Conservation (phyloP, 768 basidiomycete species). For the Daedaleopsis sinensis region DNA sequence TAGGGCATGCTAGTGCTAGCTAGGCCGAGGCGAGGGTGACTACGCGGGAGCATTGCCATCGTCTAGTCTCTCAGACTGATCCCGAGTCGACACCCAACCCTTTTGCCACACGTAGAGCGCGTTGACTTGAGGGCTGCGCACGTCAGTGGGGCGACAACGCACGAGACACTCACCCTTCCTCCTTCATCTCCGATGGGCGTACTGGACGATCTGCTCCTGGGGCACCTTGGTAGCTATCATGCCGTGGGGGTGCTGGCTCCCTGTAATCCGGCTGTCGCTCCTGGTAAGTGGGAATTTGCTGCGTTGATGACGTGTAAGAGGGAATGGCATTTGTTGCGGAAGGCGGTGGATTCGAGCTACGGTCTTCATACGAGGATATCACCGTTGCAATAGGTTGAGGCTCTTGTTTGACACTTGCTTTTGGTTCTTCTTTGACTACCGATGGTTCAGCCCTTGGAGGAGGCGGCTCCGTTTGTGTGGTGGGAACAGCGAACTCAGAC, state of each 20-base stretch:
- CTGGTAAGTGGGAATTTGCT: slow-evolving; percentile 81
- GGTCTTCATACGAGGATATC: slow-evolving; percentile 14
- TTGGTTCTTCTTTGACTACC: slow-evolving; percentile 1
- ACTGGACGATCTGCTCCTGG: slow-evolving; percentile 64
- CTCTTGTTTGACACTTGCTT: not conserved
- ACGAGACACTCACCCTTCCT: slow-evolving; percentile 87
- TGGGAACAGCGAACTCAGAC: slow-evolving; percentile 55
- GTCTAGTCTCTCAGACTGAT: slow-evolving; percentile 26
- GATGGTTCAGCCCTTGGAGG: slow-evolving; percentile 26
- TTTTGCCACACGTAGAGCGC: slow-evolving; percentile 15
- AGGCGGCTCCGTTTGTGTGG: slow-evolving; percentile 38
- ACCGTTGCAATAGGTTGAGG: slow-evolving; percentile 14
- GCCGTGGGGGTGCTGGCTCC: slow-evolving; percentile 38
- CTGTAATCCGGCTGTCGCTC: slow-evolving; percentile 62
- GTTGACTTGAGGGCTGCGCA: slow-evolving; percentile 5
- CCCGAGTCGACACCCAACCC: slow-evolving; percentile 27
- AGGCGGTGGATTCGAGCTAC: slow-evolving; percentile 25
- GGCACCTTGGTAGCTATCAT: slow-evolving; percentile 37
- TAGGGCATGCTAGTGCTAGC: slow-evolving; percentile 48
- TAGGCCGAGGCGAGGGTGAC: slow-evolving; percentile 56
- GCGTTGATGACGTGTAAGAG: slow-evolving; percentile 50
- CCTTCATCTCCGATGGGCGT: slow-evolving; percentile 91
- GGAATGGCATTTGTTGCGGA: slow-evolving; percentile 20
- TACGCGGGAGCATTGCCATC: slow-evolving; percentile 27
- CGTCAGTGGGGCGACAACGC: slow-evolving; percentile 16